A percentile compares a stretch with the other conserved stretches of the same genome.
Evolutionary conservation across 805 yeast genomes (phyloP).

Genomic region (Lipomyces kockii): DNA sequence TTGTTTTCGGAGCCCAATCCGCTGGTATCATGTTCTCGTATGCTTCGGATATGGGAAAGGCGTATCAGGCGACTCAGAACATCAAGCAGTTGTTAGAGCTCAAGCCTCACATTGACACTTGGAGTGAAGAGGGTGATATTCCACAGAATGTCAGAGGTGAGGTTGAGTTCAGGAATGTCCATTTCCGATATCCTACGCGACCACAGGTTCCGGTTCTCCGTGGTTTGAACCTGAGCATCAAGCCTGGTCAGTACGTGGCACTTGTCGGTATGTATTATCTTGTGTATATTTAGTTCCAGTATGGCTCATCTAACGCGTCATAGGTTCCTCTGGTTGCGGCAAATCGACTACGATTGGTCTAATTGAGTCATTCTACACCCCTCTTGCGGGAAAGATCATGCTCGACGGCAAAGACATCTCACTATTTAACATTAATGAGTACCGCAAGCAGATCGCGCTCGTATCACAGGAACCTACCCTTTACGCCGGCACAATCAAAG

Average conservation of each 20-base stretch:
- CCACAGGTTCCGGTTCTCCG: constrained; percentile 56
- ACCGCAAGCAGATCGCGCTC: constrained; percentile 58
- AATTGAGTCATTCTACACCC: constrained; percentile 58
- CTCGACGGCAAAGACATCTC: constrained; percentile 59
- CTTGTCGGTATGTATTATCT: constrained; percentile 56
- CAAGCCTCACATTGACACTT: constrained; percentile 45
- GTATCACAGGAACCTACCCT: constrained; percentile 68
- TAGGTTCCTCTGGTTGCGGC: constrained; percentile 59
- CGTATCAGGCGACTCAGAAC: constrained; percentile 46
- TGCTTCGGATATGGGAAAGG: constrained; percentile 51
- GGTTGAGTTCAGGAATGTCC: constrained; percentile 60
- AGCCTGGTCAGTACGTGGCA: constrained; percentile 60
- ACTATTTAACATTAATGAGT: constrained; percentile 54
- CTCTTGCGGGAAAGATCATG: constrained; percentile 54
- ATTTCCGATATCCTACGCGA: constrained; percentile 70
- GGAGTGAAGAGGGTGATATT: constrained; percentile 41
- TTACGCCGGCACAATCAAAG: constrained; percentile 59
- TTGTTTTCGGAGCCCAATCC: constrained; percentile 49
- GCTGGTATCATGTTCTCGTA: constrained; percentile 48
- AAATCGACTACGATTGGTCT: constrained; percentile 62
- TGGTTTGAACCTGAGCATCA: constrained; percentile 55
- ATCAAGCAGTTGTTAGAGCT: constrained; percentile 43
- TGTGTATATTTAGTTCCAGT: not conserved
- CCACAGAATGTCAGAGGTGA: constrained; percentile 52
- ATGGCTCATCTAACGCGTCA: not conserved